Percentiles rank a stretch among this genome's conserved stretches.
These are phyloP conservation scores for Saccharomyces jurei DNA, from an alignment of 805 yeast genomes.

Conservation along the genomic window DNA sequence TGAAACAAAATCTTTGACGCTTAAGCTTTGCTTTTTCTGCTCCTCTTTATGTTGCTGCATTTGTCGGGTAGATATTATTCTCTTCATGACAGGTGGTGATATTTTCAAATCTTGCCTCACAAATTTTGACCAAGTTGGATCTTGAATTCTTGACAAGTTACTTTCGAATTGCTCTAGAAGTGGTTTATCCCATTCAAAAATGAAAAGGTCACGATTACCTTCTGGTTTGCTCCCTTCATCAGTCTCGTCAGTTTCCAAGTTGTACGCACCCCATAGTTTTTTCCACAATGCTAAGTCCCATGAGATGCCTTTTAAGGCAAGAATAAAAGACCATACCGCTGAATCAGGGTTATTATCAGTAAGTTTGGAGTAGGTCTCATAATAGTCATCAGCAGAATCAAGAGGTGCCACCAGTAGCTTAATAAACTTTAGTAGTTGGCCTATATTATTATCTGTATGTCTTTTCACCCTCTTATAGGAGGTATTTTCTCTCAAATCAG, in stretches of 20 bases:
- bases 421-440: conserved; percentile 13
- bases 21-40: conserved; percentile 11
- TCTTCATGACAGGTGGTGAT: conserved; percentile 6
- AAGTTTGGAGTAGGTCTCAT: conserved; percentile 28
- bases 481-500: conserved; percentile 10
- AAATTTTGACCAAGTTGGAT: conserved; percentile 26
- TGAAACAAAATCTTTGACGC: conserved; percentile 14
- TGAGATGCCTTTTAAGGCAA: conserved; percentile 23
- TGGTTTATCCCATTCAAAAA: conserved; percentile 17
- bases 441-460: conserved; percentile 20
- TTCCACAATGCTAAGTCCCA: conserved; percentile 30
- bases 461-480: conserved; percentile 21
- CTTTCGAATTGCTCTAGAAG: conserved; percentile 12
- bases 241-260: conserved; percentile 8
- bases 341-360: conserved; percentile 19
- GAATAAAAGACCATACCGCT: conserved; percentile 26
- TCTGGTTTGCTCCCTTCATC: conserved; percentile 2
- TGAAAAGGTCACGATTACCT: conserved; percentile 8
- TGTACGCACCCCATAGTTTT: conserved; percentile 19
- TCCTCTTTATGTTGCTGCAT: conserved; percentile 6
- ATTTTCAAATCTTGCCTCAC: conserved; percentile 20
- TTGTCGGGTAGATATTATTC: conserved; percentile 4
- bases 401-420: conserved; percentile 27
- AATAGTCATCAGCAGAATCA: conserved; percentile 40
- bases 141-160: conserved; percentile 21